Evolutionary conservation across 2,329 filamentous ascomycete species (phyloP), one percentile per base, ranked within the genome.

Genomic region (Scleromitrula shiraiana): DNA sequence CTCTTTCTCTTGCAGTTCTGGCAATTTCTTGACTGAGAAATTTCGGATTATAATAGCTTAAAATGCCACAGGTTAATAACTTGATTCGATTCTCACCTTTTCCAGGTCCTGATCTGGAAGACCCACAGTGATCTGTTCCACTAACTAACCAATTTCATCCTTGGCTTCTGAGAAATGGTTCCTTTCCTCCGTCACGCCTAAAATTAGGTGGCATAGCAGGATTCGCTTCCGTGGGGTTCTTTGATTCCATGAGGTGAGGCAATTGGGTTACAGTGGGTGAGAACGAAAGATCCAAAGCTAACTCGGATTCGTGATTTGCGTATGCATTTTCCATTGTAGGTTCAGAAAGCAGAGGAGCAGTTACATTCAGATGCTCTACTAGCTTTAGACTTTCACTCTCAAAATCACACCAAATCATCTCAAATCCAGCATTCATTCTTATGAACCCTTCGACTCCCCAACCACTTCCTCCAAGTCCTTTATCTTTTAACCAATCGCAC

Each of bases 321-420:
- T 48, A 39, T 3, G 52, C 42, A 22, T 51, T 41, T 4, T 49
- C 40, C 5, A 47, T 50, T n/a, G 37, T 33, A 6, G 53, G 38
- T 19, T 44, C 38, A 2, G 50, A 57, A 24, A 68, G 54, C 29
- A 68, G 58, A 20, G 72, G 72, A 14, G 67, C 69, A 19, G 71
- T 73, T 2, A 73, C 66, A 52, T 75, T 73, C 14, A 72, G 51
- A 49, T 68, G 66, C 36, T 64, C 68, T 19, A 74, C 58, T 40
- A 75, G 53, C 43, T 66, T 60, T 44, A 73, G 53, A 15, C 67
- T 70, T 8, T 66, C 66, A 46, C 69, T 70, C 20, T 64, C 59
- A 44, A 75, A 75, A 49, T 74, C 65, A 53, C 72, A 75, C 71
- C 71, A 73, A n/a, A 74, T 72, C 56, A 74, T 60, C 59, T 75